Conservation (phyloP, 2,329 filamentous ascomycete species). For the Lasiodiplodia sp. region DNA sequence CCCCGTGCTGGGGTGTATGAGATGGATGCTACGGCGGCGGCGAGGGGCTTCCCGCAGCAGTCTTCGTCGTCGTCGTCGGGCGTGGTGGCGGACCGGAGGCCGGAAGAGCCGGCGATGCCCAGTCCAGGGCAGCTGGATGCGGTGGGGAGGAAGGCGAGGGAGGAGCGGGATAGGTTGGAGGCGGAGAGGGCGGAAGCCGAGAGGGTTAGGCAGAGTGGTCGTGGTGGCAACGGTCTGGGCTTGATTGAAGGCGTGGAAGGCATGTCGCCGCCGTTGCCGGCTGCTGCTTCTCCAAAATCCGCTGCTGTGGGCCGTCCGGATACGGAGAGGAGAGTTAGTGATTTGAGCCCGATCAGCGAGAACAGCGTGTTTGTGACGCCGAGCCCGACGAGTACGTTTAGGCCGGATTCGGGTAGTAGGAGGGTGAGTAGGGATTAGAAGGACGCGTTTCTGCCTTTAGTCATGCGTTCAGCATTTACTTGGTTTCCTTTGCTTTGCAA, state of each 20-base stretch:
- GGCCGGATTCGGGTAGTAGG: constrained; percentile 4
- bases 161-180: constrained; percentile 4
- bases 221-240: not conserved
- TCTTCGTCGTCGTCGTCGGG: no score
- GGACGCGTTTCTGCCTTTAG: not conserved
- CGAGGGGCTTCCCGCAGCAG: not conserved
- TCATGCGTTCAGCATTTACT: not conserved
- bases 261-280: not conserved
- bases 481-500: not conserved
- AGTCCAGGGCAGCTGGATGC: constrained; percentile 1
- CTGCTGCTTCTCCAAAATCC: not conserved
- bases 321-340: constrained; percentile 14
- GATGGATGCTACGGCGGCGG: constrained; percentile 7
- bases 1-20: not conserved
- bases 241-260: not conserved
- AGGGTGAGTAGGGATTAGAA: constrained; percentile 16
- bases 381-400: not conserved
- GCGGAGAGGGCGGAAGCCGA: constrained; percentile 15
- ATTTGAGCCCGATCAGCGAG: constrained; percentile 16
- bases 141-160: not conserved
- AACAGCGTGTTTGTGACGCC: not conserved
- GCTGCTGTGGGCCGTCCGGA: not conserved
- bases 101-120: not conserved
- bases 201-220: not conserved
- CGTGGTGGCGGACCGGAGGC: not conserved